Percentiles rank a stretch among this genome's conserved stretches.
phyloP scores from a whole-genome alignment of 2,329 filamentous ascomycete species.

The Boeremia lycopersici region DNA sequence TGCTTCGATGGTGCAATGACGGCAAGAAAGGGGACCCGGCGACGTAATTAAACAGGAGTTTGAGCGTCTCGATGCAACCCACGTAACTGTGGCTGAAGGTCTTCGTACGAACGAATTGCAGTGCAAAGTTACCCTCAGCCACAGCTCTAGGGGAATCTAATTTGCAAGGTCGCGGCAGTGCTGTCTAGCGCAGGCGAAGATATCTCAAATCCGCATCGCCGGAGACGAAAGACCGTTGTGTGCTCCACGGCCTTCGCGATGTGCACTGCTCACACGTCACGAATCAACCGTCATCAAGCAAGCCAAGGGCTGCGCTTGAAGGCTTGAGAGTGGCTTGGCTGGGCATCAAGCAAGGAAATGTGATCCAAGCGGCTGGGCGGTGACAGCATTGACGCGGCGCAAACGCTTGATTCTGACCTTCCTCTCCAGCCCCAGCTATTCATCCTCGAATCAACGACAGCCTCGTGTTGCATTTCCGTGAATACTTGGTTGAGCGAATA shows the following conservation, averaged over 20 bases:
- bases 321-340: slow-evolving; percentile 23
- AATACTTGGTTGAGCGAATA: not conserved
- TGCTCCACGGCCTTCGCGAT: slow-evolving; percentile 6
- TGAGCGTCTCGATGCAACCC: not conserved
- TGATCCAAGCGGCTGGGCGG: slow-evolving; percentile 18
- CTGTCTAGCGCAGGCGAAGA: slow-evolving; percentile 7
- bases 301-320: slow-evolving; percentile 22
- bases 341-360: slow-evolving; percentile 9
- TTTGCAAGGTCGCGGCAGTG: slow-evolving; percentile 6
- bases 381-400: slow-evolving; percentile 17
- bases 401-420: slow-evolving; percentile 26
- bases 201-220: slow-evolving; percentile 14
- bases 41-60: slow-evolving; percentile 18
- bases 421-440: not conserved
- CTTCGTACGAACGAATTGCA: slow-evolving; percentile 10
- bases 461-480: not conserved
- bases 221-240: not conserved
- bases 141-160: slow-evolving; percentile 8
- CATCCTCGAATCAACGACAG: slow-evolving; percentile 11
- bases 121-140: slow-evolving; percentile 4
- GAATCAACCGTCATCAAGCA: slow-evolving; percentile 21
- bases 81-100: slow-evolving; percentile 15
- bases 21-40: slow-evolving; percentile 15
- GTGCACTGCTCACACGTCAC: slow-evolving; percentile 30
- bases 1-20: slow-evolving; percentile 2